These are phyloP conservation scores for Claviceps purpurea DNA, from an alignment of 2,329 filamentous ascomycete genomes.

Conservation along the genomic window DNA sequence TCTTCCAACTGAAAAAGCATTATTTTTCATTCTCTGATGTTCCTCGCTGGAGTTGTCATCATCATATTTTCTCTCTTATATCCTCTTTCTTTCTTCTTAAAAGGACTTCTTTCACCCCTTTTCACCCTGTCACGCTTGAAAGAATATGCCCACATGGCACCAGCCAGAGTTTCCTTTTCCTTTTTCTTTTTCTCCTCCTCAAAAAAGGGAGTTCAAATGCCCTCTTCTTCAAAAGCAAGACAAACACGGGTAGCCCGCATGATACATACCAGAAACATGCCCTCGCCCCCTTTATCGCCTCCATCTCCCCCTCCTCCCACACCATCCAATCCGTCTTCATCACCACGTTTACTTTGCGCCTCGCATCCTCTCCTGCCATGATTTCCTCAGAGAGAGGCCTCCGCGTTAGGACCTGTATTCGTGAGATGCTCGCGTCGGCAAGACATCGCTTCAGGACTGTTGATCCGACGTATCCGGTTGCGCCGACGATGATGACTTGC, in stretches of 20 bases:
- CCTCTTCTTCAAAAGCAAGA: background rate
- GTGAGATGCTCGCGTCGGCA: background rate
- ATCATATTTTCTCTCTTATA: background rate
- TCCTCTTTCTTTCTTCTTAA: background rate
- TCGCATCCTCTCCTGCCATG: background rate
- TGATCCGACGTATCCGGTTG: conserved; percentile 4
- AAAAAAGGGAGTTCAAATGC: background rate
- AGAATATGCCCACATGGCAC: background rate
- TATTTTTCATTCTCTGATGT: background rate
- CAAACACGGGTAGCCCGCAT: background rate
- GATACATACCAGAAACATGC: conserved; percentile 1
- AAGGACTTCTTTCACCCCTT: background rate
- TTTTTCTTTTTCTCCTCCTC: no score
- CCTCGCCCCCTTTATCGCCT: background rate
- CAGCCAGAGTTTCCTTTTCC: no score
- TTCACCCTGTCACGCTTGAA: background rate
- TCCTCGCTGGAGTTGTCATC: no score
- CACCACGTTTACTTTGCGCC: background rate
- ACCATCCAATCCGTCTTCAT: background rate
- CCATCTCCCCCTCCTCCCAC: background rate
- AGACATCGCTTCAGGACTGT: conserved; percentile 1
- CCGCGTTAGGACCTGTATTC: background rate
- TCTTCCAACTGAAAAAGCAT: background rate
- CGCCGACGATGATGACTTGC: conserved; percentile 1
- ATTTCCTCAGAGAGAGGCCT: background rate